Conservation (phyloP, 148 eudicot genomes). For the Bassia scoparia region DNA sequence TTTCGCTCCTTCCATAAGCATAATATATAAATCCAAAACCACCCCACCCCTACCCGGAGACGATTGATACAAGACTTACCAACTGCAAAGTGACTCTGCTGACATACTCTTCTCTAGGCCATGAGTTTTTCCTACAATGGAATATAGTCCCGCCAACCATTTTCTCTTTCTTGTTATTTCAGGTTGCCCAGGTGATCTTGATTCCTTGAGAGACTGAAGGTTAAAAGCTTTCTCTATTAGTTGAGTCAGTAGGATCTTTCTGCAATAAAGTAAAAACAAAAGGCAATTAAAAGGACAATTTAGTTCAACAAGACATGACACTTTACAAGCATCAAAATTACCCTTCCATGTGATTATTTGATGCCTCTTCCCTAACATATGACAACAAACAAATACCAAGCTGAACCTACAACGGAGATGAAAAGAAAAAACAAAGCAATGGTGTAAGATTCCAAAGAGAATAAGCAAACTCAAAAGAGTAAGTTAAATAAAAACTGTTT, state of each 20-base stretch:
- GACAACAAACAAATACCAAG: constrained; percentile 88
- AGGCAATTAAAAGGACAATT: constrained; percentile 6
- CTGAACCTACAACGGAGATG: constrained; percentile 44
- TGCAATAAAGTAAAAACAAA: constrained; percentile 31
- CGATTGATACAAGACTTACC: no score
- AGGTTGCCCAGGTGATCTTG: not conserved
- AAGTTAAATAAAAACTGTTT: constrained; percentile 48
- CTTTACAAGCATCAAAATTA: constrained; percentile 26
- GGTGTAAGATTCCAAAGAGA: not conserved
- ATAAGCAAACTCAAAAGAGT: not conserved
- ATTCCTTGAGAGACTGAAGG: constrained; percentile 80
- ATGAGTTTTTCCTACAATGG: constrained; percentile 75
- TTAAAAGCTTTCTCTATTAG: constrained; percentile 58
- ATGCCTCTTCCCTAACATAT: constrained; percentile 91
- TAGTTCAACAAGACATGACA: not conserved
- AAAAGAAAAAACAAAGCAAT: not conserved
- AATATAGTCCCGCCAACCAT: constrained; percentile 78
- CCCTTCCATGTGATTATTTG: constrained; percentile 98
- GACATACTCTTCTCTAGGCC: constrained; percentile 93
- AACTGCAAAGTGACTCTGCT: constrained; percentile 60
- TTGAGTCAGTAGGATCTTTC: constrained; percentile 92
- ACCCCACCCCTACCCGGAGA: no score
- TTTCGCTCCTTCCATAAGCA: not conserved
- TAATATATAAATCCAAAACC: not conserved
- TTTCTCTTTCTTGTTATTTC: constrained; percentile 7